Conservation (phyloP, 2,329 filamentous ascomycete genomes). For the Colletotrichum cereale region DNA sequence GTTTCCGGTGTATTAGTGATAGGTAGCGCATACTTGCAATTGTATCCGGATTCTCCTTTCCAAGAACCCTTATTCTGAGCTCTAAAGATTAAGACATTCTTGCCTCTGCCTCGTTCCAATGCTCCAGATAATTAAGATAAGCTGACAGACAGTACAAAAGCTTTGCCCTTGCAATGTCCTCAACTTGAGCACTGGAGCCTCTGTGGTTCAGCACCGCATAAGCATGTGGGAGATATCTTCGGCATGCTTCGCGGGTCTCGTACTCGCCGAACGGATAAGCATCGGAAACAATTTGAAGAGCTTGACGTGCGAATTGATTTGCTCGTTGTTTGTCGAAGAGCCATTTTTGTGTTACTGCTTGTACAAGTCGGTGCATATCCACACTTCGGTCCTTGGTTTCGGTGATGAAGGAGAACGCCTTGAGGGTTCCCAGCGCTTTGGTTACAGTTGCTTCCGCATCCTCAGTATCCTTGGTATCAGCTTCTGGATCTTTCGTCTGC, state of each 20-base stretch:
- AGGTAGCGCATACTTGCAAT: neutral
- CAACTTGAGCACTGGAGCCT: neutral
- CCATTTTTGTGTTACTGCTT: conserved; percentile 51
- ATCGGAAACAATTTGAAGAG: conserved; percentile 35
- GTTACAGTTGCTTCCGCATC: conserved; percentile 2
- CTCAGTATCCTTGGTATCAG: neutral
- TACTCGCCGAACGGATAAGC: neutral
- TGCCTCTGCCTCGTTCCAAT: neutral
- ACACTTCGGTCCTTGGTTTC: conserved; percentile 40
- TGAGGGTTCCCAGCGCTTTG: conserved; percentile 46
- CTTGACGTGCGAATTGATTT: conserved; percentile 43
- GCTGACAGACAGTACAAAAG: neutral
- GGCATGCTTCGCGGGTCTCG: neutral
- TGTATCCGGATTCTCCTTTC: neutral
- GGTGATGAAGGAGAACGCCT: conserved; percentile 48
- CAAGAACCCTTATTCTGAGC: neutral
- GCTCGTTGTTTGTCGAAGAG: conserved; percentile 33
- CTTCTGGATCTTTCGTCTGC: neutral
- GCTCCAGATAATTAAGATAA: neutral
- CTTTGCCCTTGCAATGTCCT: neutral
- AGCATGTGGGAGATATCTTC: neutral
- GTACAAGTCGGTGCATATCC: conserved; percentile 52
- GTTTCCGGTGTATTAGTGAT: neutral
- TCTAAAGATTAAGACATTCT: neutral
- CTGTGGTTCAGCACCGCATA: neutral